phyloP scores from a whole-genome alignment of 257 asterid species.

The Euphrasia confusa region DNA sequence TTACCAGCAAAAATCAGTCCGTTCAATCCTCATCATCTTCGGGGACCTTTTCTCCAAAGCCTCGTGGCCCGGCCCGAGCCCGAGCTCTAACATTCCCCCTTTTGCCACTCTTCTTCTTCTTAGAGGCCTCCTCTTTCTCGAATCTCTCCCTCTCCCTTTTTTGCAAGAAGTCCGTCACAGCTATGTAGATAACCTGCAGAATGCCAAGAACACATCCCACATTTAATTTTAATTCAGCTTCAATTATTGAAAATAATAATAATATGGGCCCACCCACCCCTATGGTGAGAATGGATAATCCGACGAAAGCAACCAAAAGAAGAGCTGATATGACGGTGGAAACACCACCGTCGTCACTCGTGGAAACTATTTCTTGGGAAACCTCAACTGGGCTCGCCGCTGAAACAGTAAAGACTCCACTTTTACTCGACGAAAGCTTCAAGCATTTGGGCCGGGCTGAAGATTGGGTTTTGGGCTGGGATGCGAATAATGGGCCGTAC shows the following conservation, averaged over 20 bases:
- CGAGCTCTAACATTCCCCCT: slow-evolving; percentile 43
- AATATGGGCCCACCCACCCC: slow-evolving; percentile 43
- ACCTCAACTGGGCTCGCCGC: slow-evolving; percentile 44
- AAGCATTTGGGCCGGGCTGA: slow-evolving; percentile 29
- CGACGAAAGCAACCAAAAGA: slow-evolving; percentile 58
- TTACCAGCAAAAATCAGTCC: slow-evolving; percentile 14
- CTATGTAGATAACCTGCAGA: slow-evolving; percentile 71
- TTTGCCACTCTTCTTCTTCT: slow-evolving; percentile 50
- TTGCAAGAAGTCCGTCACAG: slow-evolving; percentile 76
- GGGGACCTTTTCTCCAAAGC: slow-evolving; percentile 75
- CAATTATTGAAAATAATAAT: neutral
- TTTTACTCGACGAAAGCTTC: slow-evolving; percentile 29
- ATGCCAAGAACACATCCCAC: neutral
- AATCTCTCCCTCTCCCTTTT: slow-evolving; percentile 75
- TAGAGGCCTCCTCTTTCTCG: slow-evolving; percentile 71
- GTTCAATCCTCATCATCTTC: slow-evolving; percentile 40
- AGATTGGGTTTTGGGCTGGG: slow-evolving; percentile 15
- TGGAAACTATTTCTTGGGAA: slow-evolving; percentile 44
- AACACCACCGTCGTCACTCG: slow-evolving; percentile 42
- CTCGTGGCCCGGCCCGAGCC: slow-evolving; percentile 64
- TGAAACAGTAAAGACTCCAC: slow-evolving; percentile 35
- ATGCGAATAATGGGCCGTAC: slow-evolving; percentile 1
- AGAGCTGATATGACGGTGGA: slow-evolving; percentile 44
- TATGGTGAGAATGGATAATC: slow-evolving; percentile 65
- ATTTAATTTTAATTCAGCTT: neutral